Percentiles rank a stretch among this genome's conserved stretches.
phyloP scores from a whole-genome alignment of 495 filamentous ascomycete genomes.

The Xylaria bambusicola region DNA sequence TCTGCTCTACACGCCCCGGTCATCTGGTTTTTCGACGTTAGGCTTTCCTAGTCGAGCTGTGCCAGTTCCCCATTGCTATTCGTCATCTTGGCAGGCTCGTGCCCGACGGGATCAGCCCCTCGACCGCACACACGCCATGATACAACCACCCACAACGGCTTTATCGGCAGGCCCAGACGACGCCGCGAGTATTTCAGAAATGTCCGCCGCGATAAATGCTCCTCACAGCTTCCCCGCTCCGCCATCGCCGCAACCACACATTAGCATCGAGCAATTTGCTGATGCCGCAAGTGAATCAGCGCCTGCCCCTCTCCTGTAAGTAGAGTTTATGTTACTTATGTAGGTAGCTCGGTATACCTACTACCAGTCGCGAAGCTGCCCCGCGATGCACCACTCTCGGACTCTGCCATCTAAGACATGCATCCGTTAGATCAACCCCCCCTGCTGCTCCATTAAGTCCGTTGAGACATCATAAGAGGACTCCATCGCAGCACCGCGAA shows the following conservation, averaged over 20 bases:
- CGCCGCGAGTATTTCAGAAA: slow-evolving; percentile 8
- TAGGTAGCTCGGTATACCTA: slow-evolving; percentile 10
- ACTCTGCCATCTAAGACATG: slow-evolving; percentile 17
- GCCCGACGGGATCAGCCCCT: neutral
- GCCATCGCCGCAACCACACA: slow-evolving; percentile 37
- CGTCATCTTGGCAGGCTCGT: slow-evolving; percentile 5
- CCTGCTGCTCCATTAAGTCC: slow-evolving; percentile 58
- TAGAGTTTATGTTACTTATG: slow-evolving; percentile 4
- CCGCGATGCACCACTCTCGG: slow-evolving; percentile 20
- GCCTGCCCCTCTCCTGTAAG: slow-evolving; percentile 36
- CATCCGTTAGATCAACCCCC: slow-evolving; percentile 39
- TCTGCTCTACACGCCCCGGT: too few relatives aligned
- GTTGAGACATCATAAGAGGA: slow-evolving; percentile 72
- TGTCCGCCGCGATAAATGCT: slow-evolving; percentile 14
- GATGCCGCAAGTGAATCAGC: slow-evolving; percentile 25
- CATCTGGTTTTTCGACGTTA: too few relatives aligned
- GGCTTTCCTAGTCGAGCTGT: too few relatives aligned
- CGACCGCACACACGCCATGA: slow-evolving; percentile 18
- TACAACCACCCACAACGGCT: slow-evolving; percentile 14
- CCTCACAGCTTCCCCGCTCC: slow-evolving; percentile 15
- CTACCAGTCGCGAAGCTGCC: slow-evolving; percentile 18
- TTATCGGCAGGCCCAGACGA: slow-evolving; percentile 10
- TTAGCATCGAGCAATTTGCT: slow-evolving; percentile 38
- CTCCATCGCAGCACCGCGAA: slow-evolving; percentile 67
- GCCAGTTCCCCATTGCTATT: too few relatives aligned